phyloP scores from a whole-genome alignment of 306 rosid genomes.

The Castanopsis chinensis region DNA sequence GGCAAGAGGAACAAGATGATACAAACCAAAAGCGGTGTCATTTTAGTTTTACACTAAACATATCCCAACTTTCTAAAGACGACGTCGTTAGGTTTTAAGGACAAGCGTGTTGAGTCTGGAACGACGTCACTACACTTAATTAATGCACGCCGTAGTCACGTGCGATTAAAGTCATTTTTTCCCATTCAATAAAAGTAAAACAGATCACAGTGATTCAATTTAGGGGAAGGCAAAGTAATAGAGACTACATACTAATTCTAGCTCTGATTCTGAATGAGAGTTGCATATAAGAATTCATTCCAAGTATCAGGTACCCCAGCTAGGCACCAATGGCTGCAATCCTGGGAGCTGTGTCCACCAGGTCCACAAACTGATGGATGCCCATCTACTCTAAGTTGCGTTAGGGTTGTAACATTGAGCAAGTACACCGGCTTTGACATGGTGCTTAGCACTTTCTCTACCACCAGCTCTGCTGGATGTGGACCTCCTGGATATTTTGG shows the following conservation, averaged over 20 bases:
- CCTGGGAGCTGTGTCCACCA: slow-evolving; percentile 52
- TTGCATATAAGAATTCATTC: slow-evolving; percentile 58
- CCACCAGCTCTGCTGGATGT: slow-evolving; percentile 47
- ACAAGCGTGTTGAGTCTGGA: no score
- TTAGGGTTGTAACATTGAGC: slow-evolving; percentile 52
- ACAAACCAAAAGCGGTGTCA: no score
- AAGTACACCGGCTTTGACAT: slow-evolving; percentile 44
- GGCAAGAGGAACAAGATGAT: no score
- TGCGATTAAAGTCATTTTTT: no score
- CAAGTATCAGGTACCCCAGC: slow-evolving; percentile 83
- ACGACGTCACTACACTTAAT: no score
- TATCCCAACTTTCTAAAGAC: no score
- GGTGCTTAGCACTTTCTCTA: slow-evolving; percentile 46
- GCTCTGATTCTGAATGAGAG: slow-evolving; percentile 27
- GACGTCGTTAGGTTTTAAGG: no score
- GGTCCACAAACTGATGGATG: slow-evolving; percentile 73
- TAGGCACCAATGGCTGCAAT: slow-evolving; percentile 85
- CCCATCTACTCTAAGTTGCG: slow-evolving; percentile 70
- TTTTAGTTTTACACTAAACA: no score
- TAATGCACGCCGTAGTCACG: no score
- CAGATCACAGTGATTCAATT: no score
- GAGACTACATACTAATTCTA: neutral
- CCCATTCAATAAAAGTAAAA: no score
- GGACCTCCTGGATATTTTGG: slow-evolving; percentile 35
- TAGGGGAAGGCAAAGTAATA: no score